A percentile compares a stretch with the other conserved stretches of the same genome.
These are phyloP conservation scores for Phytopythium montanum DNA, from an alignment of 352 stramenopile genomes.

Conservation along the genomic window DNA sequence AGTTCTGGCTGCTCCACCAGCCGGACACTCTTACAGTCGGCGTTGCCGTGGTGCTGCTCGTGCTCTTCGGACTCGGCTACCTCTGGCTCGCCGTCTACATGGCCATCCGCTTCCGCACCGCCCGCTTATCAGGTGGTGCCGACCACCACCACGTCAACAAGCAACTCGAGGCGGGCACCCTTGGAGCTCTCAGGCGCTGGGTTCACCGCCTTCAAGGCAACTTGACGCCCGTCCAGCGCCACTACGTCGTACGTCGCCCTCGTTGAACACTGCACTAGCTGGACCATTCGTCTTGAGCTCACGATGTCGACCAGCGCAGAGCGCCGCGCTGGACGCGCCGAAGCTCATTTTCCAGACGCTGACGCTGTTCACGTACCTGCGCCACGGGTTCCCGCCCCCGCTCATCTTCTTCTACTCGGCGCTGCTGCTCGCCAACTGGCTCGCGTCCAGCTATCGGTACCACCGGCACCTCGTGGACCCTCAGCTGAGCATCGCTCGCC, in stretches of 20 bases:
- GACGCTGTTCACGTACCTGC: conserved; percentile 31
- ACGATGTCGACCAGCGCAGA: conserved; percentile 4
- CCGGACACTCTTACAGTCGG: conserved; percentile 9
- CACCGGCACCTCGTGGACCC: conserved; percentile 27
- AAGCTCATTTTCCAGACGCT: conserved; percentile 46
- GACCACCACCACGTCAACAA: too few relatives aligned
- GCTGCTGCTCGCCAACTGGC: conserved; percentile 31
- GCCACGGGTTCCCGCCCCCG: conserved; percentile 30
- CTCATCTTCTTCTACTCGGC: conserved; percentile 38
- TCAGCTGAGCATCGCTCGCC: conserved; percentile 22
- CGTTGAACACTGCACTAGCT: too few relatives aligned
- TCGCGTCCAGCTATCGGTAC: conserved; percentile 43
- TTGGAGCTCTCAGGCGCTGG: background rate
- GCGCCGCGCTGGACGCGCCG: conserved; percentile 24
- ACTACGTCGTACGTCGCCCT: conserved; percentile 2
- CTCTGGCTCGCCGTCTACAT: conserved; percentile 2
- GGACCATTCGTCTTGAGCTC: too few relatives aligned
- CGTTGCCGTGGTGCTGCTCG: background rate
- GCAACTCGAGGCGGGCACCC: too few relatives aligned
- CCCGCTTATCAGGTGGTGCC: background rate
- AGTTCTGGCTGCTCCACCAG: conserved; percentile 24
- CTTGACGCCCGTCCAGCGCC: background rate
- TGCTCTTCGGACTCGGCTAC: conserved; percentile 6
- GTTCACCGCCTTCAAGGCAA: background rate
- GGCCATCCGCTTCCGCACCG: background rate